phyloP scores from a whole-genome alignment of 805 yeast species.

The Wickerhamomyces mucosus region DNA sequence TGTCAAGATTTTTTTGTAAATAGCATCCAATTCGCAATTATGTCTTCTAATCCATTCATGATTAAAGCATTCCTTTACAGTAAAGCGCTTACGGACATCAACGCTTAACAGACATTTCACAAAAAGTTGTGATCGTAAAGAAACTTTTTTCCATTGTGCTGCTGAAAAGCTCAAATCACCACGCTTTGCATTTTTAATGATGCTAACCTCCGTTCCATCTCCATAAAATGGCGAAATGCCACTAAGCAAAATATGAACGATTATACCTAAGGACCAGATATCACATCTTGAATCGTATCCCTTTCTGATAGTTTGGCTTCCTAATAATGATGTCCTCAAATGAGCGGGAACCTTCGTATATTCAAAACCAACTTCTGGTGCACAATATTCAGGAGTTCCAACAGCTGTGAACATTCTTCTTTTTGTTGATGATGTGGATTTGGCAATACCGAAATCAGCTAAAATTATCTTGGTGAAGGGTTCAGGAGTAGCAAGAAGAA shows the following conservation, averaged over 20 bases:
- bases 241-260: slow-evolving; percentile 47
- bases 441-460: slow-evolving; percentile 63
- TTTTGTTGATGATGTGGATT: slow-evolving; percentile 19
- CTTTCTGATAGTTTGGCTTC: slow-evolving; percentile 6
- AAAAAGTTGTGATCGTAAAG: slow-evolving; percentile 35
- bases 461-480: slow-evolving; percentile 44
- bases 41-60: slow-evolving; percentile 42
- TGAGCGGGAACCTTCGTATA: slow-evolving; percentile 21
- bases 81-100: slow-evolving; percentile 28
- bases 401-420: slow-evolving; percentile 40
- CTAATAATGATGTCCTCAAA: slow-evolving; percentile 14
- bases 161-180: slow-evolving; percentile 31
- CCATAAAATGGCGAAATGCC: slow-evolving; percentile 59
- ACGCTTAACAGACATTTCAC: slow-evolving; percentile 31
- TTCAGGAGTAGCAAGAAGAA: slow-evolving; percentile 45
- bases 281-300: slow-evolving; percentile 55
- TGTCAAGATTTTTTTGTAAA: slow-evolving; percentile 26
- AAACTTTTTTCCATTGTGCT: slow-evolving; percentile 34
- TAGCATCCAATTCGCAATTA: slow-evolving; percentile 22
- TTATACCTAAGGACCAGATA: slow-evolving; percentile 61
- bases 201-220: slow-evolving; percentile 31
- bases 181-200: slow-evolving; percentile 30
- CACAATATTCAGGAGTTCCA: slow-evolving; percentile 63
- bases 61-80: slow-evolving; percentile 29
- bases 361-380: slow-evolving; percentile 56